Percentiles rank a stretch among this genome's conserved stretches.
Evolutionary conservation across 2,329 filamentous ascomycete species (phyloP).

Genomic region (Fusarium tjaetaba): DNA sequence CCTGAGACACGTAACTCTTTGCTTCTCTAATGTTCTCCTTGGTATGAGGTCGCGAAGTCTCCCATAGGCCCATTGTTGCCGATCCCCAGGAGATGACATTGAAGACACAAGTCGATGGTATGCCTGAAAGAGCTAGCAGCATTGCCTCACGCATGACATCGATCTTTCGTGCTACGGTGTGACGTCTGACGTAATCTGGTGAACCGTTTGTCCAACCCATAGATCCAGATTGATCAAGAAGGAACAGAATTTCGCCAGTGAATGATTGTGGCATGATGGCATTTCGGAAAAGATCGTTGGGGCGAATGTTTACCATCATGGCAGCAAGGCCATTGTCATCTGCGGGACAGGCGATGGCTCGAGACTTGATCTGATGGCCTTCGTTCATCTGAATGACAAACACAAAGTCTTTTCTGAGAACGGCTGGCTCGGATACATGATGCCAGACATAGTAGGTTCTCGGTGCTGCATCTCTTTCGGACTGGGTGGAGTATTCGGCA

Average conservation of each 20-base stretch:
- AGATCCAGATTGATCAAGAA: neutral
- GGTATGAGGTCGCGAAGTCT: accelerated
- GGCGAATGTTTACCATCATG: neutral
- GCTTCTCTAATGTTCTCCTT: neutral
- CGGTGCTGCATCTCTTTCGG: accelerated
- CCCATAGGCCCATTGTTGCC: accelerated
- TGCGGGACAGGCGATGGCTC: neutral
- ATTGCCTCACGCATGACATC: neutral
- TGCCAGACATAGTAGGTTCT: neutral
- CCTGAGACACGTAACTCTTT: accelerated
- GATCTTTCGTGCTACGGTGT: neutral
- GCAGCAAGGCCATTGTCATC: accelerated
- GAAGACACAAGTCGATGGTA: neutral
- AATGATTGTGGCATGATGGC: neutral
- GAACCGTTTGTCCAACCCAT: accelerated
- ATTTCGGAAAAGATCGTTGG: neutral
- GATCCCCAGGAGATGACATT: neutral
- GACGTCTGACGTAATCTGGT: neutral
- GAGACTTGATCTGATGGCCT: accelerated
- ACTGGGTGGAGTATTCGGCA: accelerated
- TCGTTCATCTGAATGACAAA: neutral
- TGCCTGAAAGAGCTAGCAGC: neutral
- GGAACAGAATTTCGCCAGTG: neutral
- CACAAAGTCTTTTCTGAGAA: neutral
- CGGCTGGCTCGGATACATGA: neutral